A percentile compares a stretch with the other conserved stretches of the same genome.
These are phyloP conservation scores for Pyrus pyrifolia DNA, from an alignment of 306 rosid genomes.

Conservation along the genomic window DNA sequence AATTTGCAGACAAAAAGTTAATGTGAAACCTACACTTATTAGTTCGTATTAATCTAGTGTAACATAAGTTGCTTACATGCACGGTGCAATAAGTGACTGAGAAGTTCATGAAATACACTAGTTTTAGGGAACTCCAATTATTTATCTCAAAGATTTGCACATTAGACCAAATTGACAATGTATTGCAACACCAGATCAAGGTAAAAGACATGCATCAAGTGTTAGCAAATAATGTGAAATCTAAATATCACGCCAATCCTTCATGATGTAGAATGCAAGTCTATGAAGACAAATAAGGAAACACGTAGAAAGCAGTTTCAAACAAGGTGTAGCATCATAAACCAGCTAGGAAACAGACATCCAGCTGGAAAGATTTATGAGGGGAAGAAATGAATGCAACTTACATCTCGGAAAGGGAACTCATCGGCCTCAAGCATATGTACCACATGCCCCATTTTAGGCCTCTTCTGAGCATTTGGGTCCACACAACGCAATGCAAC, in stretches of 20 bases:
- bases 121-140: neutral
- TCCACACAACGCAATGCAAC: slow-evolving; percentile 59
- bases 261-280: neutral
- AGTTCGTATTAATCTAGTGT: neutral
- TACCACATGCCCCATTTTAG: slow-evolving; percentile 57
- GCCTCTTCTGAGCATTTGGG: slow-evolving; percentile 55
- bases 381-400: slow-evolving; percentile 13
- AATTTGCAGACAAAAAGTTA: neutral
- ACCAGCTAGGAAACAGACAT: neutral
- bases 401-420: slow-evolving; percentile 57
- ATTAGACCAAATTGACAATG: neutral
- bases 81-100: neutral
- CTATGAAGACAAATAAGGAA: neutral
- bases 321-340: neutral
- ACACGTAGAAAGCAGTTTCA: neutral
- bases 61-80: neutral
- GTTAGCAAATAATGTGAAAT: neutral
- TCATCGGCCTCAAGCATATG: slow-evolving; percentile 68
- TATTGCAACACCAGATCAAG: neutral
- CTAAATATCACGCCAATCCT: neutral
- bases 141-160: neutral
- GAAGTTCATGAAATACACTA: neutral
- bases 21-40: neutral
- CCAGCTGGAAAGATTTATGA: neutral
- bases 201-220: neutral